A percentile compares a stretch with the other conserved stretches of the same genome.
Evolutionary conservation across 768 basidiomycete genomes (phyloP).

Genomic region (Tulasnella sp.): DNA sequence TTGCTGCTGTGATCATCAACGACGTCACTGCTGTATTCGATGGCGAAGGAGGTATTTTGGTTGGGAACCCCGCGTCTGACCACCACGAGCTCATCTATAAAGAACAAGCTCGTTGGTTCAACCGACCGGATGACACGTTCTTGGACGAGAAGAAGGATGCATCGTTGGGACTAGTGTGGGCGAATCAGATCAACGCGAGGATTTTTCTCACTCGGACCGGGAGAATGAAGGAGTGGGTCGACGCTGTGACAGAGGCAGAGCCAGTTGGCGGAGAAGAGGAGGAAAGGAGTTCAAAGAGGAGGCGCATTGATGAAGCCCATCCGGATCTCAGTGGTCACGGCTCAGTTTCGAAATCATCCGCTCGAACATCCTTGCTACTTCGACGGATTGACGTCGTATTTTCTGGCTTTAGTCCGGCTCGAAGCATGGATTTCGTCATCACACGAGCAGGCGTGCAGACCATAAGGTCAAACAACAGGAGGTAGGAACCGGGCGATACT

Average conservation of each 20-base stretch:
- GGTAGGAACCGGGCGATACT: not conserved
- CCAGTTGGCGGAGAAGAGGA: not conserved
- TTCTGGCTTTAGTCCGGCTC: constrained; percentile 56
- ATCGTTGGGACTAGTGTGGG: constrained; percentile 85
- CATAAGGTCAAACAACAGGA: not conserved
- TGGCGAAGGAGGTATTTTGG: not conserved
- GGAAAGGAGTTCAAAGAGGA: constrained; percentile 38
- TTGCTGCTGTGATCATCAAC: constrained; percentile 83
- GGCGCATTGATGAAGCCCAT: constrained; percentile 11
- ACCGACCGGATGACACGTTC: constrained; percentile 55
- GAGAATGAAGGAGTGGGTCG: constrained; percentile 50
- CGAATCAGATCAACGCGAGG: constrained; percentile 83
- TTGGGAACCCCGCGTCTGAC: not conserved
- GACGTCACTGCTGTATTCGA: constrained; percentile 81
- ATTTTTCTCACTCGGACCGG: constrained; percentile 79
- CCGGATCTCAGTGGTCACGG: not conserved
- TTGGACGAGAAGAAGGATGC: constrained; percentile 71
- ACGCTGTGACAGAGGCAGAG: constrained; percentile 30
- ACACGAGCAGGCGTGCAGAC: constrained; percentile 53
- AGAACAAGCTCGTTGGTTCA: constrained; percentile 74
- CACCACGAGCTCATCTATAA: constrained; percentile 53
- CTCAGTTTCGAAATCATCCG: not conserved
- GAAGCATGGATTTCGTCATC: constrained; percentile 73
- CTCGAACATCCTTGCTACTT: constrained; percentile 44
- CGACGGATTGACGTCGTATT: constrained; percentile 76